Base-by-base conservation (phyloP, 2,329 filamentous ascomycete species). In the Aspergillus versicolor region DNA sequence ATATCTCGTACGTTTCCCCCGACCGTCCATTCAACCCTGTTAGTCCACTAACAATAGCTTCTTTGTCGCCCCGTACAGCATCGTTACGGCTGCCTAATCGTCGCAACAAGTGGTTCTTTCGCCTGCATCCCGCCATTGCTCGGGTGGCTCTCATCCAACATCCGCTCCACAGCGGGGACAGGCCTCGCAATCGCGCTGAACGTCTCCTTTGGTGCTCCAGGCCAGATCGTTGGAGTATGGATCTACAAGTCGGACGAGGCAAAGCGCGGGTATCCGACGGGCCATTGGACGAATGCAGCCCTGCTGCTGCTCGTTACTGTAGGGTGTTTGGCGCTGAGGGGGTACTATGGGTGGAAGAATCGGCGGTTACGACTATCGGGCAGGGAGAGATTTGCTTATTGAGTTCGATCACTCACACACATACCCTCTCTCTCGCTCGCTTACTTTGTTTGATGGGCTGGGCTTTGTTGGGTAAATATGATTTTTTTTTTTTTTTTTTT, bases 171-270 rank as follows among this genome's bases (percentile, higher is more conserved):
- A 0, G 83, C 84, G 0, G 81, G 86, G 0, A 83, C 84, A 0
- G 88, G 88, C 0, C 78, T 91, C 11, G 88, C 87, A 2, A 88
- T 90, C 54, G 88, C 87, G 0, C 73, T 91, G 60, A 90, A 90
- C 61, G 83, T 90, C 15, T 85, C 84, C 2, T 80, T 88, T 48
- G 87, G 86, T 0, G 87, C 86, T 0, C 79, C 87, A 0, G 88
- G 88, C 0, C 88, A 90, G 70, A 90, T 91, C 41, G 82, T 85
- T 0, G 88, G 87, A 0, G 86, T 89, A 1, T 91, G 87, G 87
- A 90, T 89, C 60, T 90, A 90, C 73, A 88, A 87, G 66, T 78
- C 82, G 1, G 74, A 82, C 11, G 86, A 91, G 70, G 81, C 80
- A 17, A 70, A 74, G 21, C 73, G 63, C 9, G 88, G 88, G 0